phyloP scores from a whole-genome alignment of 2,329 filamentous ascomycete genomes.

The Tympanopsis confertula region DNA sequence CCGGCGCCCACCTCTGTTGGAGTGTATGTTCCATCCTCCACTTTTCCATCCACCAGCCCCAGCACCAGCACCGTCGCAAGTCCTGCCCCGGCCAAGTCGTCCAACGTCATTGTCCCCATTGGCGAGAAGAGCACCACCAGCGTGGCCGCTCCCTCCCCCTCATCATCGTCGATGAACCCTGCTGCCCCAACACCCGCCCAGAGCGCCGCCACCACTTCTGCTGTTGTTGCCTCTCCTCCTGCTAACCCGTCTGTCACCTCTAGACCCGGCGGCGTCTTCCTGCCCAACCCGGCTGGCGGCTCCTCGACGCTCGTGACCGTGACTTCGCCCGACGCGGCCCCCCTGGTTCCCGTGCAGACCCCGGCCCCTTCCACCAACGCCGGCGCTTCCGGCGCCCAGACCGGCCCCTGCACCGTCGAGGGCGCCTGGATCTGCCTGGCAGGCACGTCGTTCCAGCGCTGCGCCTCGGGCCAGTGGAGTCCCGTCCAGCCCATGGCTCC shows the following conservation, averaged over 20 bases:
- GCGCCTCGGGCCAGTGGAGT: constrained; percentile 18
- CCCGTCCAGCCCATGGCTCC: constrained; percentile 13
- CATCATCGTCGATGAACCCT: neutral
- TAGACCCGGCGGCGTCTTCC: neutral
- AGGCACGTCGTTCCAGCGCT: constrained; percentile 18
- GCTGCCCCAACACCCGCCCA: neutral
- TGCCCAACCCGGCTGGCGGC: neutral
- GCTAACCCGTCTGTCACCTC: neutral
- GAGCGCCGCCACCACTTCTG: too few species aligned
- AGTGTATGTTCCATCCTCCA: constrained; percentile 8
- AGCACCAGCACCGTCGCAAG: neutral
- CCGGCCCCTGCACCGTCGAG: constrained; percentile 16
- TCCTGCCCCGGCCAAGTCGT: neutral
- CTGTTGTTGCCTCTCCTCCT: too few species aligned
- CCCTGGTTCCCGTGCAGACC: neutral
- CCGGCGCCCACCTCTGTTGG: constrained; percentile 9
- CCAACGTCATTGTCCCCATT: too few species aligned
- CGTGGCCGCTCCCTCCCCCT: neutral
- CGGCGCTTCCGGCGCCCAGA: constrained; percentile 8
- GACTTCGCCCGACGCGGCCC: too few species aligned
- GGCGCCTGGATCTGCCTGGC: constrained; percentile 21
- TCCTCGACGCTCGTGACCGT: neutral
- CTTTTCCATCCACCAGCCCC: constrained; percentile 5
- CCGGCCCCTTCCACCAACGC: neutral
- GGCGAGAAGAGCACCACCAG: neutral